phyloP scores from a whole-genome alignment of 371 early-diverging fungal species.

The Capillidium rhysosporum region DNA sequence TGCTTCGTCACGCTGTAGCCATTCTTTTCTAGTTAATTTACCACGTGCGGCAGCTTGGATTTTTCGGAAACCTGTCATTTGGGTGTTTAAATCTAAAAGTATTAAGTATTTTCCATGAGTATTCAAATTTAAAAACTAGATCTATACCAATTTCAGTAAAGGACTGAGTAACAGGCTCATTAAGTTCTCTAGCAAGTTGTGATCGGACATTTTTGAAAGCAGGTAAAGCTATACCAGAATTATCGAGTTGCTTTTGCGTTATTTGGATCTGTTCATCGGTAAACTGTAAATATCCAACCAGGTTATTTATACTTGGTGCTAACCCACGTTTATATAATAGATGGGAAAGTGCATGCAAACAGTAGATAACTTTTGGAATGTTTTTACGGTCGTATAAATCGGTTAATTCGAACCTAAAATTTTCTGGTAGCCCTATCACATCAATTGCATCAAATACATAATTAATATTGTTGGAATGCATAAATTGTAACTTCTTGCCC shows the following conservation, averaged over 20 bases:
- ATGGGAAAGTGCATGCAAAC: constrained; percentile 97
- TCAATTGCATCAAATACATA: constrained; percentile 70
- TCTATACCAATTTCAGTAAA: neutral
- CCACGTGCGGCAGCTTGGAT: constrained; percentile 46
- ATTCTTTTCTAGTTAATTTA: constrained; percentile 21
- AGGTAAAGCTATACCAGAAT: constrained; percentile 58
- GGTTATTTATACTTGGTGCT: constrained; percentile 77
- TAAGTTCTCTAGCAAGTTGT: constrained; percentile 43
- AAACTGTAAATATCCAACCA: constrained; percentile 81
- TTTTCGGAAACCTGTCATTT: neutral
- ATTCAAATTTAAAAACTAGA: neutral
- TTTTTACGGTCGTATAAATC: constrained; percentile 99
- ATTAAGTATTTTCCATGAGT: neutral
- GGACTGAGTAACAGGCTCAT: constrained; percentile 13
- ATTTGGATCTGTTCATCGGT: constrained; percentile 69
- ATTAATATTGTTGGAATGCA: constrained; percentile 98
- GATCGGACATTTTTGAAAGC: constrained; percentile 56
- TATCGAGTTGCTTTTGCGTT: constrained; percentile 67
- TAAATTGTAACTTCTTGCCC: constrained; percentile 72
- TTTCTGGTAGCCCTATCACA: constrained; percentile 68
- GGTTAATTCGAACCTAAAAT: constrained; percentile 95
- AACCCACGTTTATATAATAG: constrained; percentile 63
- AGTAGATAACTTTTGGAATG: constrained; percentile 98
- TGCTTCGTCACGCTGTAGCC: constrained; percentile 14
- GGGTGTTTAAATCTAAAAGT: neutral